These are phyloP conservation scores for Ceratonia siliqua DNA, from an alignment of 306 rosid genomes.

Conservation along the genomic window DNA sequence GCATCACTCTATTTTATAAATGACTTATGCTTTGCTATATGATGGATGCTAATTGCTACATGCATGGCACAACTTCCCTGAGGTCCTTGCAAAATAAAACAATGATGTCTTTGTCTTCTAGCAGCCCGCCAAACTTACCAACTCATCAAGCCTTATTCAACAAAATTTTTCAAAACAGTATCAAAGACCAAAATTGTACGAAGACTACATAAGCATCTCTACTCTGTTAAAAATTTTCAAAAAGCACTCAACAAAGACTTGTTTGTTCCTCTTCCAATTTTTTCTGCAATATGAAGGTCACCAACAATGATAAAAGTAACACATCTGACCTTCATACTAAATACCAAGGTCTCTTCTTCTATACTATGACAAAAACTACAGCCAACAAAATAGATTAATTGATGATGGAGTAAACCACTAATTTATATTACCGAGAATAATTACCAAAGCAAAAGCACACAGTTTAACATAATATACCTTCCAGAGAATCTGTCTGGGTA, in stretches of 20 bases:
- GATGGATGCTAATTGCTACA: background rate
- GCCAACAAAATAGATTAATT: background rate
- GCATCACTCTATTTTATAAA: background rate
- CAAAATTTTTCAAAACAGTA: background rate
- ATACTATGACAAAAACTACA: background rate
- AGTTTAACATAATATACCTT: conserved; percentile 47
- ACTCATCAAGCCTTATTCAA: background rate
- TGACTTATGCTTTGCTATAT: background rate
- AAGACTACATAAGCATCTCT: background rate
- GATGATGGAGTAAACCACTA: background rate
- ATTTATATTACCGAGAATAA: conserved; percentile 21
- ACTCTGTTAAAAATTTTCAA: background rate
- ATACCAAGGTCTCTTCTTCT: background rate
- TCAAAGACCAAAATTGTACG: background rate
- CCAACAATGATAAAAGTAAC: background rate
- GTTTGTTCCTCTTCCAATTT: conserved; percentile 14
- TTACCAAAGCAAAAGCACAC: conserved; percentile 29
- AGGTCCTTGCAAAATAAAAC: conserved; percentile 11
- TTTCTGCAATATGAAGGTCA: background rate
- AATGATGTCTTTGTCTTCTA: conserved; percentile 3
- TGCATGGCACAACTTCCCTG: background rate
- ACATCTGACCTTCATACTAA: conserved; percentile 10
- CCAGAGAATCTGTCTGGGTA: conserved; percentile 57
- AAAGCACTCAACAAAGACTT: conserved; percentile 9
- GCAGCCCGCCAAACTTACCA: background rate